These are phyloP conservation scores for Alisma plantagoaquatica DNA, from an alignment of 106 monocot genomes.

Conservation along the genomic window DNA sequence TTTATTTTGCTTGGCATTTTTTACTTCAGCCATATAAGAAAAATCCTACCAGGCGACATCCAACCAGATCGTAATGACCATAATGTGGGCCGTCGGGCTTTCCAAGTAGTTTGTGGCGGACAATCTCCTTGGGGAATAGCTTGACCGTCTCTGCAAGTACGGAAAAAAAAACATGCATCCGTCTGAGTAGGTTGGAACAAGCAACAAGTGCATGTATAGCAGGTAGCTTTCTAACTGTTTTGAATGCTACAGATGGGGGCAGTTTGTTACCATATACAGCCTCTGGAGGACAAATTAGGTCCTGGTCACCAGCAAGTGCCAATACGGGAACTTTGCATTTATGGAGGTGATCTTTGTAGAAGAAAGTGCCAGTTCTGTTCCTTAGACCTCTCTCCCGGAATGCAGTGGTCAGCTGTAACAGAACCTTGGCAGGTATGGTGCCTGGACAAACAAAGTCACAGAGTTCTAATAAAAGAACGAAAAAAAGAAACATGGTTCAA, in stretches of 20 bases:
- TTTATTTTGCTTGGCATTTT: too few relatives aligned
- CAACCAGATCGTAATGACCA: conserved; percentile 95
- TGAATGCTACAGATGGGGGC: not conserved
- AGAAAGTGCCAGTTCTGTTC: conserved; percentile 52
- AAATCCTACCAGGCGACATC: conserved; percentile 53
- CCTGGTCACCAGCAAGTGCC: conserved; percentile 81
- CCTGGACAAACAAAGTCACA: conserved; percentile 25
- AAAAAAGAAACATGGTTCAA: not conserved
- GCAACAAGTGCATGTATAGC: not conserved
- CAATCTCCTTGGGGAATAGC: conserved; percentile 44
- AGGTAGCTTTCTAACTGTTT: not conserved
- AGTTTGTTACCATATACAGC: conserved; percentile 75
- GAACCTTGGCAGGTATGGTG: conserved; percentile 79
- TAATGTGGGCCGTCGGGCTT: conserved; percentile 76
- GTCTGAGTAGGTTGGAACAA: conserved; percentile 23
- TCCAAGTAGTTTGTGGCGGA: conserved; percentile 70
- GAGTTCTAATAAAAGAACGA: not conserved
- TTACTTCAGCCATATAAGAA: too few relatives aligned
- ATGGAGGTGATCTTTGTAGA: conserved; percentile 62
- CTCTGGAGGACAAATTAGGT: conserved; percentile 92
- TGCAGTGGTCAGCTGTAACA: conserved; percentile 80
- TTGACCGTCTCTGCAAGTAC: conserved; percentile 70
- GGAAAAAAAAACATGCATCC: conserved; percentile 30
- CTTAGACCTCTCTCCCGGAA: conserved; percentile 67
- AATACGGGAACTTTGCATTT: conserved; percentile 63